Base-by-base conservation (phyloP, 108 stramenopile species). In the Chaetoceros muelleri region DNA sequence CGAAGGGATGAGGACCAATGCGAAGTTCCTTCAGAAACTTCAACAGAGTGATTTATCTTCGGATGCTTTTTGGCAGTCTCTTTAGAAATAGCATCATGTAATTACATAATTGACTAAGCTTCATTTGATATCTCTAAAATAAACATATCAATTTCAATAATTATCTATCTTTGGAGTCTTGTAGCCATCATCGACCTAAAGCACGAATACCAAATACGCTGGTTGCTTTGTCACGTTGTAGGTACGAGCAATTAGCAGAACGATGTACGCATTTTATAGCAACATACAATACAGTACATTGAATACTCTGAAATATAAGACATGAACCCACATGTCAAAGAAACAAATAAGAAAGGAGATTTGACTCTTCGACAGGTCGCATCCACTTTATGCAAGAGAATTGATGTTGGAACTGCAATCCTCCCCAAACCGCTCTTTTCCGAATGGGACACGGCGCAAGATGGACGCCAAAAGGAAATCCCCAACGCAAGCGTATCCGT, bases 1-100 rank as follows among this genome's bases (percentile, higher is more conserved):
- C 19, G 94, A 95, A 63, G 70, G 65, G 49, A 90, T 90, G 81
- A 67, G 82, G 8, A 63, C 89, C 2, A 86, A 86, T 60, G 84
- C 80, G 47, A 81, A 81, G 65, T 84, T 85, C 51, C 67, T 84
- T 54, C 69, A 55, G 8, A 52, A 53, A 26, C 62, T 90, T 49
- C 73, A 84, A 31, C 54, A 69, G 2, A 90, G 82, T 58, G 78
- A 72, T 1, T 59, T 90, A 26, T 54, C 62, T 8, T 78, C 78
- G 52, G 61, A 51, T 20, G 60, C 55, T 0, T 87, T 87, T 48
- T 87, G 85, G 82, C 48, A 60, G 0, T 22, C 55, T 8, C 52
- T 81, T 52, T 66, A 57, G 52, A 27, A 60, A 46, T 1, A 25
- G 58, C n/a, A n/a, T n/a, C n/a, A n/a, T n/a, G n/a, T n/a, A n/a